Evolutionary conservation across 345 rosid species (phyloP).

Genomic region (Cardamine occulta): DNA sequence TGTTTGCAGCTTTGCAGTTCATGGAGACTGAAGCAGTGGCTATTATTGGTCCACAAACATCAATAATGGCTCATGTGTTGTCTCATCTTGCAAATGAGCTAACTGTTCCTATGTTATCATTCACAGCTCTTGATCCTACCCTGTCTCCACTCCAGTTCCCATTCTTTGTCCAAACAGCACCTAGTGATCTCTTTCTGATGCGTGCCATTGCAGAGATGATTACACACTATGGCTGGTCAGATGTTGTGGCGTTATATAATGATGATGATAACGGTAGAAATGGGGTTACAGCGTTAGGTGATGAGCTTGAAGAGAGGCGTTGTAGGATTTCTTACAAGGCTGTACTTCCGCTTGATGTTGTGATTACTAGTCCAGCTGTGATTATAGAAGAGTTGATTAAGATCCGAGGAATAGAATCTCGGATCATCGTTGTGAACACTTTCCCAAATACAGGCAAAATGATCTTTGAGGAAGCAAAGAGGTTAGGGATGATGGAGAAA

Average conservation of each 20-base stretch:
- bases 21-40: conserved; percentile 90
- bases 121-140: conserved; percentile 81
- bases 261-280: conserved; percentile 89
- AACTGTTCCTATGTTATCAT: conserved; percentile 77
- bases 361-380: conserved; percentile 46
- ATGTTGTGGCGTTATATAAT: conserved; percentile 64
- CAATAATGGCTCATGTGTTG: conserved; percentile 80
- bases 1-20: conserved; percentile 61
- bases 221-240: conserved; percentile 67
- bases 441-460: conserved; percentile 59
- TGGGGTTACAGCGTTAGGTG: conserved; percentile 63
- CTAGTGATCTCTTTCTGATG: conserved; percentile 82
- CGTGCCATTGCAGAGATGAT: conserved; percentile 81
- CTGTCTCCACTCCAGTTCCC: conserved; percentile 89
- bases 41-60: conserved; percentile 83
- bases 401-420: conserved; percentile 72
- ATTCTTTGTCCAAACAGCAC: conserved; percentile 91
- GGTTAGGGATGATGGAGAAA: conserved; percentile 73
- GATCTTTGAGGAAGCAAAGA: conserved; percentile 76
- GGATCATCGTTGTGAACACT: conserved; percentile 69
- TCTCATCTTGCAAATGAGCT: conserved; percentile 87
- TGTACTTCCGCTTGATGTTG: conserved; percentile 62
- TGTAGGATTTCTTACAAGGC: conserved; percentile 77
- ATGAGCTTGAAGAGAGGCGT: conserved; percentile 69
- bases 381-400: conserved; percentile 52